These are phyloP conservation scores for Lasiodiplodia gonubiensis DNA, from an alignment of 2,329 filamentous ascomycete genomes.

Conservation along the genomic window DNA sequence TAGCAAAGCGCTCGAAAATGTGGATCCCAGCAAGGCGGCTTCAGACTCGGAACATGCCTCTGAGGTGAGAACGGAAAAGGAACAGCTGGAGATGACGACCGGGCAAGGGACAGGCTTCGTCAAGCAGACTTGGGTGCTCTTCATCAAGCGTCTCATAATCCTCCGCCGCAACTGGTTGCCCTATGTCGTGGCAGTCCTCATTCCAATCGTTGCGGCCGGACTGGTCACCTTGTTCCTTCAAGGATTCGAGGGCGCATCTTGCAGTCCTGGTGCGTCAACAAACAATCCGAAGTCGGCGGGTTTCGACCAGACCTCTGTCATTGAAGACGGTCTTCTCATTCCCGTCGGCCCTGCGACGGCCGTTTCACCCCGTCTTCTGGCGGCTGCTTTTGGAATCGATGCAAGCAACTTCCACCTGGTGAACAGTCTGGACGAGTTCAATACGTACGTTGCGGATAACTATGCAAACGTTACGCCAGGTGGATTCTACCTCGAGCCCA, in stretches of 20 bases:
- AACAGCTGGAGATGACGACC: constrained; percentile 60
- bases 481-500: constrained; percentile 77
- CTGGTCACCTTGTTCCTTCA: constrained; percentile 78
- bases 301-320: constrained; percentile 33
- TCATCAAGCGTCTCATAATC: constrained; percentile 78
- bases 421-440: constrained; percentile 71
- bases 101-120: constrained; percentile 72
- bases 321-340: constrained; percentile 37
- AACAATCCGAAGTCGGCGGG: constrained; percentile 39
- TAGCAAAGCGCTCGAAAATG: constrained; percentile 18
- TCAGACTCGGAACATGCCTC: constrained; percentile 40
- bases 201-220: constrained; percentile 80
- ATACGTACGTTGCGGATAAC: constrained; percentile 64
- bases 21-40: constrained; percentile 34
- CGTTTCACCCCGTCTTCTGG: constrained; percentile 41
- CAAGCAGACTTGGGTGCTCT: constrained; percentile 74
- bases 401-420: constrained; percentile 57
- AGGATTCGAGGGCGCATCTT: constrained; percentile 57
- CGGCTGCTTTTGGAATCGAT: constrained; percentile 37
- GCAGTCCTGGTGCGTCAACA: constrained; percentile 48
- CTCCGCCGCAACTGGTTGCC: constrained; percentile 79
- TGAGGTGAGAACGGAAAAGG: constrained; percentile 37
- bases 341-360: constrained; percentile 48
- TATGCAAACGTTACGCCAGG: constrained; percentile 75
- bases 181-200: constrained; percentile 73